These are phyloP conservation scores for Aquanectria penicillioides DNA, from an alignment of 2,329 filamentous ascomycete genomes.

Conservation along the genomic window DNA sequence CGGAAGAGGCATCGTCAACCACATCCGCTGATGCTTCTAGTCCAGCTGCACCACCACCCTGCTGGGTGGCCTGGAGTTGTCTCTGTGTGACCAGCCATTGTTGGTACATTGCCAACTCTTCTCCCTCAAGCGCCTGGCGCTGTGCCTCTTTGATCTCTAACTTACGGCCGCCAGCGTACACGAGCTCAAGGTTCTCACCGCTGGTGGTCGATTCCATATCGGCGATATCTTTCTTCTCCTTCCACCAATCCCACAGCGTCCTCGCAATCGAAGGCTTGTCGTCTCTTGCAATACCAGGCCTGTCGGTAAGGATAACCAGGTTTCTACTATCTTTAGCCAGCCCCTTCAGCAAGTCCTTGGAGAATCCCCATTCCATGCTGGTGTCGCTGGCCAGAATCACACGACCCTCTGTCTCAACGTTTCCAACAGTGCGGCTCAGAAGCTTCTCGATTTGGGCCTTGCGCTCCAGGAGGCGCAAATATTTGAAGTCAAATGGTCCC, in stretches of 20 bases:
- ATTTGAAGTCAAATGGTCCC: constrained; percentile 91
- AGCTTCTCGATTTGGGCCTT: constrained; percentile 82
- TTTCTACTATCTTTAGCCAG: constrained; percentile 83
- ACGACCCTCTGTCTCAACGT: constrained; percentile 59
- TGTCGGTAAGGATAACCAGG: constrained; percentile 87
- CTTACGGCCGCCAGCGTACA: constrained; percentile 71
- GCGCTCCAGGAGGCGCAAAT: constrained; percentile 84
- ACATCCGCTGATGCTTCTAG: constrained; percentile 78
- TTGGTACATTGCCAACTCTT: constrained; percentile 85
- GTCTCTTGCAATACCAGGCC: constrained; percentile 56
- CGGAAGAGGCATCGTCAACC: constrained; percentile 85
- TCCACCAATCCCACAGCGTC: constrained; percentile 84
- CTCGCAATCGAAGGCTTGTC: constrained; percentile 71
- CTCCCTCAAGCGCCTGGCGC: constrained; percentile 74
- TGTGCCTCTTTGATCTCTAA: constrained; percentile 70
- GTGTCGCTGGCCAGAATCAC: constrained; percentile 93
- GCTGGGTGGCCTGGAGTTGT: constrained; percentile 84
- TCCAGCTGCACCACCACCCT: constrained; percentile 72
- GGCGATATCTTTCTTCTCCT: constrained; percentile 72
- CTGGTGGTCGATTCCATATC: constrained; percentile 64
- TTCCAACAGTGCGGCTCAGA: constrained; percentile 57
- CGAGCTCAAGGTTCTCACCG: constrained; percentile 71
- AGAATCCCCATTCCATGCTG: constrained; percentile 95
- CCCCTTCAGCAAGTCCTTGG: constrained; percentile 78
- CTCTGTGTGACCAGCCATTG: constrained; percentile 91